Base-by-base conservation (phyloP, 176 grass and related monocot genomes). In the Ensete glaucum region DNA sequence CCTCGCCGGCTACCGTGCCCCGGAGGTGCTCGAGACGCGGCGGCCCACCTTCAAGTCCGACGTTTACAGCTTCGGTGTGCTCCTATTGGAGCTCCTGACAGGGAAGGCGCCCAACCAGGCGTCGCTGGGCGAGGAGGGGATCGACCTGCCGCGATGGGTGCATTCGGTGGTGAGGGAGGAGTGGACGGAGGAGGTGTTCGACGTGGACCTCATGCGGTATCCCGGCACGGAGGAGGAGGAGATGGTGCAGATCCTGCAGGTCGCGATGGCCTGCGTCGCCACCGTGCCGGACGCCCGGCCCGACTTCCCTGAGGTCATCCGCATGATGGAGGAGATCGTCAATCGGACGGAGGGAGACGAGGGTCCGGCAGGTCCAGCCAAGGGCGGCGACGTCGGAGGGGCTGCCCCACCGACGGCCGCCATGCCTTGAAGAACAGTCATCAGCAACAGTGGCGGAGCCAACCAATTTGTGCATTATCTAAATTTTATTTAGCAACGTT, bases 131-230 rank as follows among this genome's bases (percentile, higher is more conserved):
- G 88, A 87, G 62, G 90, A 98, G 71, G 88, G 90, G 14, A 70
- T 93, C 20, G 93, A 97, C 82, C 86, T 97, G 54, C 93, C 90
- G 8, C 56, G 87, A 52, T 97, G 90, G 90, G 93, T 97, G 66
- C 93, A 92, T 73, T 97, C 93, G 25, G 90, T 97, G 80, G 93
- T 97, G 81, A 73, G 93, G 20, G 90, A 93, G 85, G 90, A 97
- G 79, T 97, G 93, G 93, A 97, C 93, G 22, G 87, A 87, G 0
- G 93, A 97, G 87, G 93, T 97, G 73, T 97, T 97, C 85, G 93
- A 97, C 80, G 77, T 53, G 10, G 93, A 97, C 54, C 87, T 97
- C 49, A 77, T 88, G 80, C 73, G 75, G 2, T 73, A 81, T 19
- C 74, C 80, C 13, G 24, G 75, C 63, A 87, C 76, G 4, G 93